Conservation (phyloP, 75 land plant species). For the Adiantum capillusveneris region DNA sequence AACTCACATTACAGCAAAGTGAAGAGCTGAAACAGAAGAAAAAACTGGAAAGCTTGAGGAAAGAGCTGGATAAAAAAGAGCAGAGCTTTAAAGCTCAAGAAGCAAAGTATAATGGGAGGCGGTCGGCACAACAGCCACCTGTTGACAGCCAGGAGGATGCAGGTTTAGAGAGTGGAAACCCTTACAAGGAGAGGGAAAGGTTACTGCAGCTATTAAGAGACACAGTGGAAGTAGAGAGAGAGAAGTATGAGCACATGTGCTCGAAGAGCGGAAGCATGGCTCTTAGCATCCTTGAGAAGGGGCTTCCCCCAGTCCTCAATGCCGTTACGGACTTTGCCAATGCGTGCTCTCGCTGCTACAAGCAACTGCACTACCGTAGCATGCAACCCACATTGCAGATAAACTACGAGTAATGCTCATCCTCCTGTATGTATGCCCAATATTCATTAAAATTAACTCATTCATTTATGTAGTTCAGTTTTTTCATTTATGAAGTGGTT, state of each 20-base stretch:
- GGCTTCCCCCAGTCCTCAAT: constrained; percentile 77
- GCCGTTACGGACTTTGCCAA: constrained; percentile 63
- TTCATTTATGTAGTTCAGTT: no score
- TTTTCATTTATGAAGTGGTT: no score
- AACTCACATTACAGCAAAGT: constrained; percentile 54
- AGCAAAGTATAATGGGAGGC: constrained; percentile 16
- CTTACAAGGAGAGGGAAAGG: constrained; percentile 26
- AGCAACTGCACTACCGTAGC: not conserved
- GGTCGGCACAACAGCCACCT: not conserved
- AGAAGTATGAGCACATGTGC: constrained; percentile 43
- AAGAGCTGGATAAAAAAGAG: constrained; percentile 61
- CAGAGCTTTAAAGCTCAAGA: constrained; percentile 37
- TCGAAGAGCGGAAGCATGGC: constrained; percentile 66
- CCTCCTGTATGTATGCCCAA: no score
- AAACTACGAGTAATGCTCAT: no score
- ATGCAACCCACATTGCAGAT: no score
- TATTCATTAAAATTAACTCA: no score
- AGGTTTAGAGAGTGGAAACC: not conserved
- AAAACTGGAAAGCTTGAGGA: constrained; percentile 40
- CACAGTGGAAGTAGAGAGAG: constrained; percentile 60
- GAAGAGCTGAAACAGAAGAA: constrained; percentile 75
- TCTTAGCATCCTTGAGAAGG: constrained; percentile 68
- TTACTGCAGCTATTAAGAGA: constrained; percentile 39
- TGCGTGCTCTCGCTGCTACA: constrained; percentile 30
- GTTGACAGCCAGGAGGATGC: not conserved